Conservation (phyloP, 2,329 filamentous ascomycete genomes). For the Fusarium globosum region DNA sequence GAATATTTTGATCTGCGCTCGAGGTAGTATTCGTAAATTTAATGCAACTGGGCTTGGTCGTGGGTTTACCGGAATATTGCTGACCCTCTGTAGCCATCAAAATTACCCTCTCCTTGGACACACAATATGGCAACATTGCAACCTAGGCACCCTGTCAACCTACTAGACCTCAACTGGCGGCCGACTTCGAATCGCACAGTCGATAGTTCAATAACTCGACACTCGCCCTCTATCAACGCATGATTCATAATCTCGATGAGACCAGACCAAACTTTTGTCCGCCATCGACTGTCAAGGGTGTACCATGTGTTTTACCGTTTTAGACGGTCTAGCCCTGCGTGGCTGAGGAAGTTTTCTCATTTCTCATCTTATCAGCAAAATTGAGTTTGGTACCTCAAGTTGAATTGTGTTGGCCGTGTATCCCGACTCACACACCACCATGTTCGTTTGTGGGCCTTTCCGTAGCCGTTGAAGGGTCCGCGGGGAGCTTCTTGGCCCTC, state of each 20-base stretch:
- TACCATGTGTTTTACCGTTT: background rate
- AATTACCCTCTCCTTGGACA: background rate
- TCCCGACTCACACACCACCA: slow-evolving; percentile 29
- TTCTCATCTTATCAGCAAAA: slow-evolving; percentile 1
- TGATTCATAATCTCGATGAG: slow-evolving; percentile 26
- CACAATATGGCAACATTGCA: slow-evolving; percentile 1
- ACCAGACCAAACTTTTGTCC: slow-evolving; percentile 22
- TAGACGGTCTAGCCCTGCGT: slow-evolving; percentile 29
- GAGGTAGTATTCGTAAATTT: slow-evolving; percentile 5
- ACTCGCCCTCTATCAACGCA: slow-evolving; percentile 26
- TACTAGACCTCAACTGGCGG: slow-evolving; percentile 13
- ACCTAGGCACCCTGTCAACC: slow-evolving; percentile 20
- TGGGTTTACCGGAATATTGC: background rate
- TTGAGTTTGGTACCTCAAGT: slow-evolving; percentile 37
- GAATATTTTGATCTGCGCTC: slow-evolving; percentile 12
- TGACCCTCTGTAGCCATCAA: background rate
- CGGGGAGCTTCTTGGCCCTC: slow-evolving; percentile 23
- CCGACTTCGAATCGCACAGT: slow-evolving; percentile 18
- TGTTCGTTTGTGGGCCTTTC: slow-evolving; percentile 18
- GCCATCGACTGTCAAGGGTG: background rate
- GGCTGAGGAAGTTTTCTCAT: slow-evolving; percentile 10
- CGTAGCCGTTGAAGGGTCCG: slow-evolving; percentile 32
- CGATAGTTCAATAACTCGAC: slow-evolving; percentile 10
- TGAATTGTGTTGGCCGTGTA: slow-evolving; percentile 8
- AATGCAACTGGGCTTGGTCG: slow-evolving; percentile 1